Conservation (phyloP, 306 rosid genomes). For the Rosa rugosa region DNA sequence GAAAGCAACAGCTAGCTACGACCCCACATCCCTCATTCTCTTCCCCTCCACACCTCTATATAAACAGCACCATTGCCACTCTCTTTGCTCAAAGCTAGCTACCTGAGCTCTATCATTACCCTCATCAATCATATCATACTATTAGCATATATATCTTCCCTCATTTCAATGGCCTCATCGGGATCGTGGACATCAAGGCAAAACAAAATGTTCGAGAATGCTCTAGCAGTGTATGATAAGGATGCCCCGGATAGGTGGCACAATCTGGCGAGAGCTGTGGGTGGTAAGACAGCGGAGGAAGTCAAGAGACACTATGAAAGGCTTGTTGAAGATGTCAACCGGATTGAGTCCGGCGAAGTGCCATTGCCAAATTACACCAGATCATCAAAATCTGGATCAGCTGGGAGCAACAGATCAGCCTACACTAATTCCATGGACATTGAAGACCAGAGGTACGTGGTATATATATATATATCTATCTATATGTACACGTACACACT, state of each 20-base stretch:
- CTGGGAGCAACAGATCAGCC: constrained; percentile 22
- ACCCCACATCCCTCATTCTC: constrained; percentile 11
- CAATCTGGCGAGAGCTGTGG: constrained; percentile 64
- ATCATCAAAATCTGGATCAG: constrained; percentile 13
- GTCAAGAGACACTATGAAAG: constrained; percentile 63
- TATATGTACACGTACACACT: not conserved
- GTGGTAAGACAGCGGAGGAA: constrained; percentile 77
- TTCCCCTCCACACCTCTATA: constrained; percentile 29
- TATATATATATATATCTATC: too few species aligned
- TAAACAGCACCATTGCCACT: constrained; percentile 34
- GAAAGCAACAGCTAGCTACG: constrained; percentile 39
- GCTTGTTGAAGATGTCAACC: constrained; percentile 63
- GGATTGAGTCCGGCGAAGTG: constrained; percentile 62
- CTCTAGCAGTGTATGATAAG: constrained; percentile 55
- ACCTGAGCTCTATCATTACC: not conserved
- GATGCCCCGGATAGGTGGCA: constrained; percentile 72
- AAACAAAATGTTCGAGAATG: constrained; percentile 80
- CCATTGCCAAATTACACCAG: constrained; percentile 64
- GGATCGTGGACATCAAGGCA: constrained; percentile 67
- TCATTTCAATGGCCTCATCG: constrained; percentile 34
- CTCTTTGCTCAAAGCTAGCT: constrained; percentile 24
- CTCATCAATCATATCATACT: not conserved
- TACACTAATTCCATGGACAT: constrained; percentile 34
- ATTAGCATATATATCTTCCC: not conserved
- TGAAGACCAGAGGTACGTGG: constrained; percentile 48